phyloP scores from a whole-genome alignment of 352 stramenopile genomes.

The Thraustochytrium sp. region DNA sequence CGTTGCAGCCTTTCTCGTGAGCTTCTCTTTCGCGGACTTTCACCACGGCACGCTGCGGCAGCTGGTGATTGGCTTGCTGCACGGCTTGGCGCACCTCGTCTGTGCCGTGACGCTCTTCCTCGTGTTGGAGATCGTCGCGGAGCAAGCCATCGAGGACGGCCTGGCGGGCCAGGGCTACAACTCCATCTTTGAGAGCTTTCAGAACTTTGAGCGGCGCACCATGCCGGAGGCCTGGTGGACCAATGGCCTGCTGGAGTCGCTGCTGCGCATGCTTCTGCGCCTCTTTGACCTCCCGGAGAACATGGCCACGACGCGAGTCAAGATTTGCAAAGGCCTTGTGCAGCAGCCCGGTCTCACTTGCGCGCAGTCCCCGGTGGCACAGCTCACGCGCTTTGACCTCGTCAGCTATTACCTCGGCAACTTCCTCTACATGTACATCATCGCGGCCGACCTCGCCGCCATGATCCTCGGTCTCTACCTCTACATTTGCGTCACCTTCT shows the following conservation, averaged over 20 bases:
- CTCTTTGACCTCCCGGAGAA: conserved; percentile 40
- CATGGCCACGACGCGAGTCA: conserved; percentile 26
- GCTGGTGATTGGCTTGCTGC: conserved; percentile 42
- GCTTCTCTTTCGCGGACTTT: conserved; percentile 51
- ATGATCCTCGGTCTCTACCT: conserved; percentile 74
- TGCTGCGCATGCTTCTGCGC: not conserved
- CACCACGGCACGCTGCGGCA: conserved; percentile 10
- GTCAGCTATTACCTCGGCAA: conserved; percentile 73
- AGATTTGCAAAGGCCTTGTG: conserved; percentile 18
- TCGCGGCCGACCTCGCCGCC: conserved; percentile 66
- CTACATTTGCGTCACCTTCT: conserved; percentile 72
- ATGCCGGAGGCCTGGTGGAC: conserved; percentile 37
- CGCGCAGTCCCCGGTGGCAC: conserved; percentile 53
- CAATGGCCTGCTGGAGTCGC: not conserved
- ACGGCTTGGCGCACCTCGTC: conserved; percentile 52
- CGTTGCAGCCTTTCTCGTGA: conserved; percentile 40
- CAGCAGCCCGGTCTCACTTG: conserved; percentile 46
- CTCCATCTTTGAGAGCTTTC: conserved; percentile 11
- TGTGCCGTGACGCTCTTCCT: conserved; percentile 52
- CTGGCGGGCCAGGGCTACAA: conserved; percentile 42
- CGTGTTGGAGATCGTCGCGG: conserved; percentile 56
- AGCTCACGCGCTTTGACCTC: conserved; percentile 64
- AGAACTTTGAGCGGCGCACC: conserved; percentile 30
- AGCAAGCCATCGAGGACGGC: conserved; percentile 53
- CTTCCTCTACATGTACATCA: conserved; percentile 76